Percentiles rank a stretch among this genome's conserved stretches.
These are phyloP conservation scores for Ophiostoma fasciatum DNA, from an alignment of 2,329 filamentous ascomycete genomes.

Conservation along the genomic window DNA sequence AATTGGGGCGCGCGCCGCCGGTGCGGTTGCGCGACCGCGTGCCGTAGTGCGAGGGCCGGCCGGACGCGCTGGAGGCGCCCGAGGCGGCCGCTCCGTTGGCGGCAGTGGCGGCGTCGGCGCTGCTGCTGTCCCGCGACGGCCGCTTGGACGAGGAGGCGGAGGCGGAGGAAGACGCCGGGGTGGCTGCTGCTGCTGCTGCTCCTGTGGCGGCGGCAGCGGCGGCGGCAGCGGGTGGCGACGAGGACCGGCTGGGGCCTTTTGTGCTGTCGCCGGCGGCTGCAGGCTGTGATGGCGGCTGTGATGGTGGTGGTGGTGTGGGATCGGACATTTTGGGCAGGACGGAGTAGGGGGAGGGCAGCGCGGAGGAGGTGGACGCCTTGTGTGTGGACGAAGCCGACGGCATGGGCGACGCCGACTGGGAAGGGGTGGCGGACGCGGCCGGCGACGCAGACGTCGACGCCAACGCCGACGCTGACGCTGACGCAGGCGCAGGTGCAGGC, in stretches of 20 bases:
- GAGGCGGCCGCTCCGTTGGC: background rate
- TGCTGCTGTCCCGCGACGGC: conserved; percentile 29
- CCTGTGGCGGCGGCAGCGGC: too few relatives aligned
- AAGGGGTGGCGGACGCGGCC: background rate
- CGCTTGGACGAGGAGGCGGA: conserved; percentile 29
- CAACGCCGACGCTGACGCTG: background rate
- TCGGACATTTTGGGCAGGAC: conserved; percentile 20
- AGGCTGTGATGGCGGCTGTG: background rate
- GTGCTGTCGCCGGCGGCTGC: background rate
- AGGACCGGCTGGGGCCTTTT: background rate
- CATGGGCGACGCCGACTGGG: conserved; percentile 3
- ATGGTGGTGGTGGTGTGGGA: conserved; percentile 8
- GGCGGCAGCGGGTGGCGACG: conserved; percentile 1
- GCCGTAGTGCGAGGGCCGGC: conserved; percentile 60
- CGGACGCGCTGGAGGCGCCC: conserved; percentile 1
- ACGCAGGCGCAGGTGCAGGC: background rate
- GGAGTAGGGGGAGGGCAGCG: conserved; percentile 13
- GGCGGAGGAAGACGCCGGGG: conserved; percentile 14
- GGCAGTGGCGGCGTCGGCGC: conserved; percentile 16
- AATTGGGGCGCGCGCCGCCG: conserved; percentile 71
- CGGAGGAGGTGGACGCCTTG: conserved; percentile 15
- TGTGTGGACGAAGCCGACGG: conserved; percentile 8
- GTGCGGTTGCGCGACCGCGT: conserved; percentile 86
- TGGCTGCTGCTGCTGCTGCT: too few relatives aligned
- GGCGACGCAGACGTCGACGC: background rate